A percentile compares a stretch with the other conserved stretches of the same genome.
Evolutionary conservation across 2,329 filamentous ascomycete species (phyloP).

Genomic region (Eutypella sp.): DNA sequence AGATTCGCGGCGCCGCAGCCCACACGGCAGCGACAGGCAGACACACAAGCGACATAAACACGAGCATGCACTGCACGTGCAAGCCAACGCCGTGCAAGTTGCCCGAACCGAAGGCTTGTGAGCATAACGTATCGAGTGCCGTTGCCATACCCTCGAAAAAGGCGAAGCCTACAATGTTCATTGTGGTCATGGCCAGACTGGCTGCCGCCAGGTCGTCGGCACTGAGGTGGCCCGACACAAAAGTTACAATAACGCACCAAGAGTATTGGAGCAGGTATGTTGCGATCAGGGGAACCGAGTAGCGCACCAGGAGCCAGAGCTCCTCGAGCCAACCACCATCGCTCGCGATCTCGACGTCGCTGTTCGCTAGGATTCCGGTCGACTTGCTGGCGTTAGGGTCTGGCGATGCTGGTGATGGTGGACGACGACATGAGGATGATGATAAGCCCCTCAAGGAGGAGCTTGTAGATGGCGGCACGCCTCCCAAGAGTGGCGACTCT

Average conservation of each 20-base stretch:
- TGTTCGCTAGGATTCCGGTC: no score
- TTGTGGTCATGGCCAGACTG: constrained; percentile 46
- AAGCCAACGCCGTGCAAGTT: constrained; percentile 43
- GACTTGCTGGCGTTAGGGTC: no score
- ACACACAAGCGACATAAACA: constrained; percentile 41
- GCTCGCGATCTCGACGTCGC: no score
- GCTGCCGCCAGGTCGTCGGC: constrained; percentile 49
- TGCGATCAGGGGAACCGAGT: constrained; percentile 44
- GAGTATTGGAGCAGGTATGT: constrained; percentile 52
- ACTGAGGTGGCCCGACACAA: constrained; percentile 47
- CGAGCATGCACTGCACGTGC: constrained; percentile 47
- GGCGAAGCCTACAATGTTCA: constrained; percentile 48
- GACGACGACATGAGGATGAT: no score
- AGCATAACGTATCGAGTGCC: constrained; percentile 45
- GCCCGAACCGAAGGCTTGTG: constrained; percentile 48
- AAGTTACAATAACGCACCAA: constrained; percentile 45
- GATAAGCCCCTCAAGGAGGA: no score
- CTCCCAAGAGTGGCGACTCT: no score
- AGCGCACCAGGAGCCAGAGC: constrained; percentile 27
- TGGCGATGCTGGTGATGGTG: no score
- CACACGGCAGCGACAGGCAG: constrained; percentile 46
- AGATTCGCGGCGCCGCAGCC: constrained; percentile 41
- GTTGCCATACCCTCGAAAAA: constrained; percentile 48
- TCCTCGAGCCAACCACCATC: constrained; percentile 15
- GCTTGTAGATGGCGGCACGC: no score